Evolutionary conservation across 2,329 filamentous ascomycete genomes (phyloP).

Genomic region (Monosporascus sp.): DNA sequence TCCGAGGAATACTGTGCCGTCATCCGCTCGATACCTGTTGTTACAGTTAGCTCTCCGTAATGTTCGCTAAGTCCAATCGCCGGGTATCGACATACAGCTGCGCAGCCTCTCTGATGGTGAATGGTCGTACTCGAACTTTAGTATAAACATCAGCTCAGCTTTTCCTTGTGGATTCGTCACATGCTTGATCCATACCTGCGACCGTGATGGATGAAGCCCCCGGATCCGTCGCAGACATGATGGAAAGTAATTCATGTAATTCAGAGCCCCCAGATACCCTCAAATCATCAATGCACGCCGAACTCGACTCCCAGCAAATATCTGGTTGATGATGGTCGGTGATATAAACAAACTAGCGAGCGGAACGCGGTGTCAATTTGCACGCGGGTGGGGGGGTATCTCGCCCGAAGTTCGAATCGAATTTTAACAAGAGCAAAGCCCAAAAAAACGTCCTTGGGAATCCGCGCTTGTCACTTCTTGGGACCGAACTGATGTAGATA

Average conservation of each 20-base stretch:
- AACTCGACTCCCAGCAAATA: not conserved
- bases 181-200: constrained; percentile 38
- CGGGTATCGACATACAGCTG: constrained; percentile 57
- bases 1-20: constrained; percentile 87
- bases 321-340: not conserved
- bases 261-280: constrained; percentile 1
- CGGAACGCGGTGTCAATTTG: not conserved
- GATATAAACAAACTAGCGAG: not conserved
- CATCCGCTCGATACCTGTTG: constrained; percentile 62
- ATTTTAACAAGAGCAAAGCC: not conserved
- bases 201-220: constrained; percentile 56
- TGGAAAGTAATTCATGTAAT: constrained; percentile 9
- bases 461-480: not conserved
- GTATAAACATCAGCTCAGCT: constrained; percentile 22
- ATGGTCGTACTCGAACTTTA: constrained; percentile 64
- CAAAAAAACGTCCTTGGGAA: not conserved
- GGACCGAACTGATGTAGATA: not conserved
- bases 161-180: not conserved
- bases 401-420: not conserved
- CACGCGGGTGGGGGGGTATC: not conserved
- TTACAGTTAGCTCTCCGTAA: constrained; percentile 6
- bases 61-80: not conserved
- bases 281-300: constrained; percentile 4
- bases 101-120: constrained; percentile 87
- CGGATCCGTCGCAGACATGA: constrained; percentile 34